These are phyloP conservation scores for Graphilbum ipis-grandicollis DNA, from an alignment of 2,329 filamentous ascomycete genomes.

Conservation along the genomic window DNA sequence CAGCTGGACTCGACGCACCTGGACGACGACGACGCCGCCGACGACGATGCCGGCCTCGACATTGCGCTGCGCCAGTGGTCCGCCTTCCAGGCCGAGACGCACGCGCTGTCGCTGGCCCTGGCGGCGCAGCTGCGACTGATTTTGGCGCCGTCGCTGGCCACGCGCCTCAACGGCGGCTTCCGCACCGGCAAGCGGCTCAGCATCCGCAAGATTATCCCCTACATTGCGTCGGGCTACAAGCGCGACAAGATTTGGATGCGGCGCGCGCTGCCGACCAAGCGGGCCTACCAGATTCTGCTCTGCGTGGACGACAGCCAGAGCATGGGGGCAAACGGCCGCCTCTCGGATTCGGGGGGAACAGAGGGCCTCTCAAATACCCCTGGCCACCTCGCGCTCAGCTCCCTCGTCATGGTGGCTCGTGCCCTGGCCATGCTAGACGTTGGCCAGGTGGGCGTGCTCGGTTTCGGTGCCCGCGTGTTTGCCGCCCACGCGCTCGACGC, in stretches of 20 bases:
- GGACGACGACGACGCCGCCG: conserved; percentile 14
- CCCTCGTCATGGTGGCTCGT: conserved; percentile 77
- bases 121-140: conserved; percentile 94
- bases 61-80: conserved; percentile 63
- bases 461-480: conserved; percentile 71
- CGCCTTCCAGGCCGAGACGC: conserved; percentile 68
- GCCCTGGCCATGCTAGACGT: conserved; percentile 84
- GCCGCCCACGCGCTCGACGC: conserved; percentile 61
- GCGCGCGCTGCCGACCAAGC: conserved; percentile 75
- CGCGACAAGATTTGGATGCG: conserved; percentile 99
- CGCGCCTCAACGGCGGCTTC: conserved; percentile 91
- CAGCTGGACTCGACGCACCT: conserved; percentile 57
- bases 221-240: conserved; percentile 96
- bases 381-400: conserved; percentile 75
- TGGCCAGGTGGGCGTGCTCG: conserved; percentile 79
- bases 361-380: too few species aligned
- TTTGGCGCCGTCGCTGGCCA: conserved; percentile 82
- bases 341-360: background rate
- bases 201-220: conserved; percentile 98
- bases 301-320: conserved; percentile 90
- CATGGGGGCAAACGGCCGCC: conserved; percentile 33
- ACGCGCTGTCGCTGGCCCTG: conserved; percentile 70
- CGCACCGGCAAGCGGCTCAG: conserved; percentile 96
- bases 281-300: conserved; percentile 91
- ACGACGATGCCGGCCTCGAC: conserved; percentile 23